These are phyloP conservation scores for Neopestalotiopsis sp. DNA, from an alignment of 2,329 filamentous ascomycete species.

Conservation along the genomic window DNA sequence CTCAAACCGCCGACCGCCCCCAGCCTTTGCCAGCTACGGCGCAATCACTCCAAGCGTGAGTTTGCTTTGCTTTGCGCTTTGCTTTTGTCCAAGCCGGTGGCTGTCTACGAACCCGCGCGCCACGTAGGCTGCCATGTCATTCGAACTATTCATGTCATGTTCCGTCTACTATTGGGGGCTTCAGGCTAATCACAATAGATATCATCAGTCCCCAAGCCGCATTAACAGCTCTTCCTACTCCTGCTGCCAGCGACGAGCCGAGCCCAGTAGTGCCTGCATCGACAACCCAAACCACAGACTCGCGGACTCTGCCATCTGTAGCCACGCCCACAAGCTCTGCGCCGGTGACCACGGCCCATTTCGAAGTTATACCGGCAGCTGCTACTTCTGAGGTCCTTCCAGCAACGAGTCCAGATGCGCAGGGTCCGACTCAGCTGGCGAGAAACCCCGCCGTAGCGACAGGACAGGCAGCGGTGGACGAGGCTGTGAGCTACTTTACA, in stretches of 20 bases:
- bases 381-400: neutral
- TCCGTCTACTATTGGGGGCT: neutral
- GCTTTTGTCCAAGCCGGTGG: constrained; percentile 7
- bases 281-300: constrained; percentile 35
- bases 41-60: constrained; percentile 15
- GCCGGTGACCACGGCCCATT: constrained; percentile 33
- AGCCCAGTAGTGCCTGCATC: constrained; percentile 49
- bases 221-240: constrained; percentile 60
- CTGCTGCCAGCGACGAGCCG: constrained; percentile 66
- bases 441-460: constrained; percentile 6
- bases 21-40: neutral
- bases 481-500: neutral
- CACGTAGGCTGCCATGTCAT: neutral
- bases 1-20: neutral
- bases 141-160: neutral
- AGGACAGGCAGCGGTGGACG: constrained; percentile 8
- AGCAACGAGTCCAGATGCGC: neutral
- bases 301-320: constrained; percentile 32
- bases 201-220: neutral
- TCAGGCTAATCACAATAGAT: constrained; percentile 7
- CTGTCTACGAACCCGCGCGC: constrained; percentile 4
- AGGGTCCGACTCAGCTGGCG: neutral
- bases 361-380: constrained; percentile 25
- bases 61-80: neutral
- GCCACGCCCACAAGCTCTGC: constrained; percentile 32